A percentile compares a stretch with the other conserved stretches of the same genome.
Conservation (phyloP, 805 yeast species). For the Schwanniomyces polymorphus region DNA sequence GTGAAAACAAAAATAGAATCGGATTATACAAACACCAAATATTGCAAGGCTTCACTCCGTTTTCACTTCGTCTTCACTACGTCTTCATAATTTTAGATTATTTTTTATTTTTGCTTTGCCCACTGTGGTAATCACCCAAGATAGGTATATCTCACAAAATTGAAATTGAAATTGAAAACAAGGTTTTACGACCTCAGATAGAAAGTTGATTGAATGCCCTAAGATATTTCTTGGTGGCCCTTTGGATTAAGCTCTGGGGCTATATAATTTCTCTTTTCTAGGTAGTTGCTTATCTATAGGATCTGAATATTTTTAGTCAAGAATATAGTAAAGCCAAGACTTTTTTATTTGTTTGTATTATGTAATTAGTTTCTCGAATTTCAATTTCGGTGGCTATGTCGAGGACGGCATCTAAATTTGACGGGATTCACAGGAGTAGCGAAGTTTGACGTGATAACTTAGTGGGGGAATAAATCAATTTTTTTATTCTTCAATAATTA, state of each 20-base stretch:
- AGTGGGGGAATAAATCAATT: background rate
- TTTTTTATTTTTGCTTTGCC: background rate
- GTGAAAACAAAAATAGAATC: too few relatives aligned
- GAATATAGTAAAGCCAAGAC: background rate
- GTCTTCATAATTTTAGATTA: background rate
- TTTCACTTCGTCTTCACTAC: too few relatives aligned
- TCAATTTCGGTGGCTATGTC: background rate
- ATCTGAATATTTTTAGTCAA: background rate
- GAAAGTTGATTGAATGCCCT: too few relatives aligned
- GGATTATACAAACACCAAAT: too few relatives aligned
- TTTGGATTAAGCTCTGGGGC: background rate
- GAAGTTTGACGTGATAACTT: background rate
- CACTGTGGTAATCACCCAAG: background rate
- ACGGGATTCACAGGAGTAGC: background rate
- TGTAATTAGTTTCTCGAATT: background rate
- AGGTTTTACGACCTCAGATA: too few relatives aligned
- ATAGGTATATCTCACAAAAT: background rate
- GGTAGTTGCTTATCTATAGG: background rate
- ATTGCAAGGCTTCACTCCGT: too few relatives aligned
- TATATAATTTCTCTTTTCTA: too few relatives aligned
- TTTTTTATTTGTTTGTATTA: background rate
- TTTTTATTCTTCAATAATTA: too few relatives aligned
- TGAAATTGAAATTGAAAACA: background rate
- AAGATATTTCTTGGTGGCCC: background rate
- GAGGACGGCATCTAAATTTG: background rate